Evolutionary conservation across 176 grass and related monocot genomes (phyloP).

Genomic region (Oryza glumipatula): DNA sequence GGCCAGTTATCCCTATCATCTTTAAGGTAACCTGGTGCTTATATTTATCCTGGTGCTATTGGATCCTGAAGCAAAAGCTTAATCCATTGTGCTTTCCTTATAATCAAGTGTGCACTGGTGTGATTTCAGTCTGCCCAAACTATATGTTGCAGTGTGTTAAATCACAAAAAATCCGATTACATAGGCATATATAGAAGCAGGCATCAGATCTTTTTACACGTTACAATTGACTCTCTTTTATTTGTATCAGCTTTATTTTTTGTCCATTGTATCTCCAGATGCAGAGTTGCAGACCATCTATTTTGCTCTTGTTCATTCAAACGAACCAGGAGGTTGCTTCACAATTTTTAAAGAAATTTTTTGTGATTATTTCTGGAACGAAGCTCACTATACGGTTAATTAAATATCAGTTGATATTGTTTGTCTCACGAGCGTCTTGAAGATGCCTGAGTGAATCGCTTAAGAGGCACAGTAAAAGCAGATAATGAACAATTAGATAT

Average conservation of each 20-base stretch:
- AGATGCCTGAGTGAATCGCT: too few relatives aligned
- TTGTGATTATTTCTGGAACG: background rate
- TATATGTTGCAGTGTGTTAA: background rate
- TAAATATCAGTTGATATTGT: background rate
- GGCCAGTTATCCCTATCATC: slow-evolving; percentile 88
- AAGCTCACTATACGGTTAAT: background rate
- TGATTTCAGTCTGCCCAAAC: background rate
- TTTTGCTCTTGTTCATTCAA: slow-evolving; percentile 20
- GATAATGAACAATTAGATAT: background rate
- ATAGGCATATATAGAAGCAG: slow-evolving; percentile 15
- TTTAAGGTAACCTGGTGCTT: slow-evolving; percentile 71
- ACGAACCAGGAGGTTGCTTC: background rate
- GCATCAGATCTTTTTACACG: background rate
- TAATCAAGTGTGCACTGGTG: background rate
- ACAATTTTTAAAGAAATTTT: background rate
- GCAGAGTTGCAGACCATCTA: background rate
- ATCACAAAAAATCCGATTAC: background rate
- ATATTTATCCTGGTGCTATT: slow-evolving; percentile 7
- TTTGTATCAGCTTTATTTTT: background rate
- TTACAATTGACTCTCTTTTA: background rate
- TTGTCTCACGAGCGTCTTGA: background rate
- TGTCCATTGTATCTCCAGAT: slow-evolving; percentile 2
- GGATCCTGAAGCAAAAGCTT: slow-evolving; percentile 4
- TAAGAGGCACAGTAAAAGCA: too few relatives aligned
- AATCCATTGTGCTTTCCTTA: slow-evolving; percentile 9